Conservation (phyloP, 2,329 filamentous ascomycete genomes). For the Cercospora zeae-maydis region DNA sequence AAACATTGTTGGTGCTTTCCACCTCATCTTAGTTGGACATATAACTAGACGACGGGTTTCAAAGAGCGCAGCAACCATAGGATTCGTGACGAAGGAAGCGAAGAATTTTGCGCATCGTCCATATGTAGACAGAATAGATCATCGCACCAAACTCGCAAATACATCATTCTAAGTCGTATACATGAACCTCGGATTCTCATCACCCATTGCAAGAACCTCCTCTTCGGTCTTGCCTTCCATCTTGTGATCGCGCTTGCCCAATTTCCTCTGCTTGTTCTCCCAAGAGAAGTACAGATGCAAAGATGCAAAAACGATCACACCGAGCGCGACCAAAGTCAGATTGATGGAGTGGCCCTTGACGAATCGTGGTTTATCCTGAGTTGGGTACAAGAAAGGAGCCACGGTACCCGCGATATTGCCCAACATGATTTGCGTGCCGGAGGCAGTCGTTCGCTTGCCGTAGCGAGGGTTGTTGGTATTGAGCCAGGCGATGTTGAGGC, state of each 20-base stretch:
- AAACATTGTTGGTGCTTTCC: too few species aligned
- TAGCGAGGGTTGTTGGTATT: conserved; percentile 65
- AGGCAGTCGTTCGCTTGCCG: conserved; percentile 70
- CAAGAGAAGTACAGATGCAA: conserved; percentile 37
- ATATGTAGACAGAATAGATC: too few species aligned
- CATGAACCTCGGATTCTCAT: conserved; percentile 45
- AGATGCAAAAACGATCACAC: conserved; percentile 39
- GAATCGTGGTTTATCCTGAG: conserved; percentile 45
- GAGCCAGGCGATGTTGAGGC: conserved; percentile 54
- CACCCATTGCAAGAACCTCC: conserved; percentile 45
- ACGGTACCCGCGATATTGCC: conserved; percentile 54
- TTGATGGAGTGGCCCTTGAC: conserved; percentile 47
- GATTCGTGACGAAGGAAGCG: too few species aligned
- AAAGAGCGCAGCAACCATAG: too few species aligned
- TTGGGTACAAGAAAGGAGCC: conserved; percentile 51
- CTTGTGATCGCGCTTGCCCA: conserved; percentile 42
- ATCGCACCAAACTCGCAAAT: background rate
- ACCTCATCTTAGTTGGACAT: too few species aligned
- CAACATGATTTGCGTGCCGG: conserved; percentile 65
- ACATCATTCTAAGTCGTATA: conserved; percentile 37
- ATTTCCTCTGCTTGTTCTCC: conserved; percentile 39
- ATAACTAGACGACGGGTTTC: too few species aligned
- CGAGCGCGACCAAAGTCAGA: conserved; percentile 48
- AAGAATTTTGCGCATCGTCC: too few species aligned
- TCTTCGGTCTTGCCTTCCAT: conserved; percentile 43